phyloP scores from a whole-genome alignment of 2,329 filamentous ascomycete species.

The Arthrobotrys conoides region DNA sequence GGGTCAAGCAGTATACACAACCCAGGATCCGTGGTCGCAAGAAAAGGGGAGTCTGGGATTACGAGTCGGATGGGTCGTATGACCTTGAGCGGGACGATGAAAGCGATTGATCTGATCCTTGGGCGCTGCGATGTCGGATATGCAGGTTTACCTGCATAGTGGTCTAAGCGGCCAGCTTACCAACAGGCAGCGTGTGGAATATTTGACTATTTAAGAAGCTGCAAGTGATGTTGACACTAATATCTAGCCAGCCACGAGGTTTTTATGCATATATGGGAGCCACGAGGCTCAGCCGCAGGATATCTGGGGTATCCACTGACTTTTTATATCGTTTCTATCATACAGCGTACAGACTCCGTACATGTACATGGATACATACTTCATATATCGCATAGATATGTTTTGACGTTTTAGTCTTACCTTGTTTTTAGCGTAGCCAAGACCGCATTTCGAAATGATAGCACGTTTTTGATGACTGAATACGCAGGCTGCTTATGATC shows the following conservation, averaged over 20 bases:
- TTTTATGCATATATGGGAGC: conserved; percentile 26
- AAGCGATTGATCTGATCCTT: conserved; percentile 50
- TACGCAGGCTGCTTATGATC: conserved; percentile 39
- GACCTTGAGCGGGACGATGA: conserved; percentile 57
- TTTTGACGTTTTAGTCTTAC: conserved; percentile 20
- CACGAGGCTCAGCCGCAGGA: conserved; percentile 34
- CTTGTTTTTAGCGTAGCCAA: conserved; percentile 39
- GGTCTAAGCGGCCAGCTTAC: conserved; percentile 19
- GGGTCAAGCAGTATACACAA: conserved; percentile 31
- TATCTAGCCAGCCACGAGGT: conserved; percentile 31
- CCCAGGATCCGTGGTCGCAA: conserved; percentile 54
- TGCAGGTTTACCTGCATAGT: conserved; percentile 17
- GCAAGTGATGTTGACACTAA: conserved; percentile 21
- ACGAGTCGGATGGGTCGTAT: conserved; percentile 57
- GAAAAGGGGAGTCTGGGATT: conserved; percentile 59
- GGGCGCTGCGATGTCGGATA: conserved; percentile 27
- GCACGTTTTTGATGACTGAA: conserved; percentile 22
- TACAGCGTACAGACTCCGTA: background rate
- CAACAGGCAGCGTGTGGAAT: conserved; percentile 8
- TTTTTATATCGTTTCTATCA: conserved; percentile 24
- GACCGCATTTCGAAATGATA: conserved; percentile 37
- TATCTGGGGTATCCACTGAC: conserved; percentile 16
- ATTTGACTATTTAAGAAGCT: conserved; percentile 54
- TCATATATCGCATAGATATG: no score
- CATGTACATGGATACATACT: conserved; percentile 1